Evolutionary conservation across 2,329 filamentous ascomycete species (phyloP).

Genomic region (Chrysoporthe puriensis): DNA sequence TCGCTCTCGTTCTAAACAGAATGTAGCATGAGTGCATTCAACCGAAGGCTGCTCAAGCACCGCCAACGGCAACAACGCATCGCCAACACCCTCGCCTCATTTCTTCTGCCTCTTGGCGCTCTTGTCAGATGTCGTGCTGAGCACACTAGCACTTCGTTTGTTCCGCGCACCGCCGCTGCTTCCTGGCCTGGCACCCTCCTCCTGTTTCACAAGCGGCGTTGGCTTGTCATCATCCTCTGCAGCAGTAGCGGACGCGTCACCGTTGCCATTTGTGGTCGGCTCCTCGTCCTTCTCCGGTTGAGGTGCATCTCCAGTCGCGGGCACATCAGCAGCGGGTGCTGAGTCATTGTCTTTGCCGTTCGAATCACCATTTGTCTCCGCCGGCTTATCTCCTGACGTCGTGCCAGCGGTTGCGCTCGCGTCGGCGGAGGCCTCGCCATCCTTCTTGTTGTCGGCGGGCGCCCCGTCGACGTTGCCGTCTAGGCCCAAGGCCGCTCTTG

Average conservation of each 20-base stretch:
- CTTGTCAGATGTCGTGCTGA: slow-evolving; percentile 72
- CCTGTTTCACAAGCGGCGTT: slow-evolving; percentile 33
- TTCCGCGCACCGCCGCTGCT: slow-evolving; percentile 50
- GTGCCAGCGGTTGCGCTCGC: slow-evolving; percentile 6
- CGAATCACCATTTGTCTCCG: slow-evolving; percentile 18
- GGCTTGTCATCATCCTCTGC: slow-evolving; percentile 24
- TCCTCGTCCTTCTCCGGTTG: slow-evolving; percentile 25
- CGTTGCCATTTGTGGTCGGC: slow-evolving; percentile 11
- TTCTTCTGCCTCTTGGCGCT: slow-evolving; percentile 62
- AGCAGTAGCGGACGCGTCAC: slow-evolving; percentile 2
- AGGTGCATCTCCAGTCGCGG: slow-evolving; percentile 16
- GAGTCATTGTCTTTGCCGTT: slow-evolving; percentile 29
- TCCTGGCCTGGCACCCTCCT: slow-evolving; percentile 38
- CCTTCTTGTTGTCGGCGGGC: slow-evolving; percentile 22
- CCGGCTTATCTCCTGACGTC: slow-evolving; percentile 17
- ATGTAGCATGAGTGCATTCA: slow-evolving; percentile 2
- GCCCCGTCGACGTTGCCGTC: slow-evolving; percentile 29
- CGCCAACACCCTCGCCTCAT: slow-evolving; percentile 36
- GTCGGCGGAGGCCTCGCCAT: slow-evolving; percentile 26
- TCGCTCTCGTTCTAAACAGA: slow-evolving; percentile 1
- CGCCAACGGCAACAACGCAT: background rate
- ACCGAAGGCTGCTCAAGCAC: background rate
- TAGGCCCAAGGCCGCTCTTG: slow-evolving; percentile 29
- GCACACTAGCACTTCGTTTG: slow-evolving; percentile 82
- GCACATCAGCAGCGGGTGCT: slow-evolving; percentile 12